A percentile compares a stretch with the other conserved stretches of the same genome.
phyloP scores from a whole-genome alignment of 2,329 filamentous ascomycete genomes.

The Paradendryphiella salina region DNA sequence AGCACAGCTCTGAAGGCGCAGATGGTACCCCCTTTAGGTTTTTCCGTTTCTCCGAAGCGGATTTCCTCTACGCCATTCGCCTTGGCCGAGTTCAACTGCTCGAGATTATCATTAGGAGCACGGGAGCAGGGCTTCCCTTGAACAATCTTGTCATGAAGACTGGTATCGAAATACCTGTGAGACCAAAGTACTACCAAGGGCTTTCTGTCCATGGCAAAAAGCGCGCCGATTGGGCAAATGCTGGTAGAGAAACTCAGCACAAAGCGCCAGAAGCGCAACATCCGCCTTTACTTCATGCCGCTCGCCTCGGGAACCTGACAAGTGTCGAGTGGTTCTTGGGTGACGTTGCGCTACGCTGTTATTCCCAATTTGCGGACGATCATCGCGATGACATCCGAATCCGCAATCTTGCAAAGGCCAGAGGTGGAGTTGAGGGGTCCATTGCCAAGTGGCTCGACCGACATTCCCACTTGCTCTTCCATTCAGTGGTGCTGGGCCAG shows the following conservation, averaged over 20 bases:
- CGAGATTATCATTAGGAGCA: conserved; percentile 65
- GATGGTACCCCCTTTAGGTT: conserved; percentile 1
- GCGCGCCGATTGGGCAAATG: conserved; percentile 67
- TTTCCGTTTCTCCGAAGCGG: conserved; percentile 19
- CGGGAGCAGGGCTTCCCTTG: conserved; percentile 70
- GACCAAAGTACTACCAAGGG: conserved; percentile 75
- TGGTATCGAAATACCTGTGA: conserved; percentile 65
- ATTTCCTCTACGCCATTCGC: conserved; percentile 46
- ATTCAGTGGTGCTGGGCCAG: conserved; percentile 56
- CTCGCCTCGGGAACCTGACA: conserved; percentile 61
- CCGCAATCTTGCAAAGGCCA: conserved; percentile 61
- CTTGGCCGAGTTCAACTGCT: conserved; percentile 61
- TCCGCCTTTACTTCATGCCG: conserved; percentile 66
- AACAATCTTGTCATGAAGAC: conserved; percentile 67
- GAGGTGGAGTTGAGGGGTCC: conserved; percentile 65
- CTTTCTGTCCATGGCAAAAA: conserved; percentile 68
- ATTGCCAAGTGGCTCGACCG: conserved; percentile 63
- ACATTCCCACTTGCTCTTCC: conserved; percentile 58
- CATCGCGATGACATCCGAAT: conserved; percentile 65
- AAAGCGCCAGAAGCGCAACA: conserved; percentile 13
- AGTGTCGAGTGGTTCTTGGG: conserved; percentile 77
- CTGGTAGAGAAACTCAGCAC: conserved; percentile 14
- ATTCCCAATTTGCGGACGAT: conserved; percentile 67
- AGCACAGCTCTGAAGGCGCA: conserved; percentile 12
- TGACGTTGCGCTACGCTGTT: conserved; percentile 68